Base-by-base conservation (phyloP, 495 filamentous ascomycete genomes). In the Neurospora intermedia region DNA sequence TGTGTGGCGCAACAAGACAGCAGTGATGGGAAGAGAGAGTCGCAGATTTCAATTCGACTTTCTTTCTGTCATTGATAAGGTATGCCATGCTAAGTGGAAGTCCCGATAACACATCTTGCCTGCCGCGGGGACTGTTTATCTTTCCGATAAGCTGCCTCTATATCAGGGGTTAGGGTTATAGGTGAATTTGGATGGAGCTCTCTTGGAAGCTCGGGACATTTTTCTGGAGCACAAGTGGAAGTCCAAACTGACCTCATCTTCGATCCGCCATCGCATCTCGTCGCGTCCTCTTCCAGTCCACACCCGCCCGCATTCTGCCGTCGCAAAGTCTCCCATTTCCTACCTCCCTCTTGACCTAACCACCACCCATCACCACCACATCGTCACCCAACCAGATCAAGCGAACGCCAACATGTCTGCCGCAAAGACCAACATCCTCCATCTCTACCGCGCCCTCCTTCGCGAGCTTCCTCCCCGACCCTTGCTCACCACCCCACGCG, bases 391-490 rank as follows among this genome's bases (percentile, higher is more conserved):
- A 54, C 10, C 46, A 38, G 6, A 38, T 4, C 6, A 38, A 38
- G 35, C 7, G 23, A n/a, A 69, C 48, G n/a, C 16, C 42, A 31
- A 73, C 74, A 81, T 77, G 73, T 23, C 76, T 41, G 43, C 77
- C 18, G 70, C 73, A 69, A 45, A 77, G 8, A 75, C 83, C 41
- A 87, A 87, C 77, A 81, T 91, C 69, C 92, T 92, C 79, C 88
- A 92, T 62, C 85, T 97, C 79, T 99, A 99, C 86, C 92, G 96
- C 77, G 87, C 90, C 27, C 85, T 99, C 81, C 92, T 98, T 71
- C 93, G 94, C 82, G 94, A 98, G 83, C 90, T 98, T 40, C 95
- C 96, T 23, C 88, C 90, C 62, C 89, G 88, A 59, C 83, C 84
- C 4, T 82, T 90, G 79, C 86, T 86, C 74, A 77, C 83, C 54